A percentile compares a stretch with the other conserved stretches of the same genome.
phyloP scores from a whole-genome alignment of 768 basidiomycete species.

The Serendipita vermifera region DNA sequence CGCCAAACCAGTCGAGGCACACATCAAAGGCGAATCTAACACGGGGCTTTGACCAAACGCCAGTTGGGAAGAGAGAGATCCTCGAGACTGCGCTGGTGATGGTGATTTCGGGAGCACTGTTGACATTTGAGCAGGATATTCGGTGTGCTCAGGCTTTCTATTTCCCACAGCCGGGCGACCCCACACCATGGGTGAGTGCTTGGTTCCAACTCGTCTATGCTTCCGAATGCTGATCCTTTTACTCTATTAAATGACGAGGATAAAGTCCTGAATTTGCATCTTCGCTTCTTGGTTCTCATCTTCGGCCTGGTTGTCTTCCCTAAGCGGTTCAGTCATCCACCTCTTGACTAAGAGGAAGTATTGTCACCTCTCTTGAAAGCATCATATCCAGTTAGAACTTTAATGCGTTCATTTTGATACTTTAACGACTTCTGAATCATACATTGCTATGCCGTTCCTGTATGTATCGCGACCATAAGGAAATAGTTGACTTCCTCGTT shows the following conservation, averaged over 20 bases:
- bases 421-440: too few relatives aligned
- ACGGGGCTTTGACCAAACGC: not conserved
- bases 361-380: too few relatives aligned
- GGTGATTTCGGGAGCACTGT: not conserved
- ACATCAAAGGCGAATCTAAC: not conserved
- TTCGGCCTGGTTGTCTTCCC: not conserved
- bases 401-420: too few relatives aligned
- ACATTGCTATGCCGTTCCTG: too few relatives aligned
- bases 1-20: too few relatives aligned
- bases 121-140: conserved; percentile 2
- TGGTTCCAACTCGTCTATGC: too few relatives aligned
- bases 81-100: conserved; percentile 1
- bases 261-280: not conserved
- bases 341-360: too few relatives aligned
- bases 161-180: not conserved
- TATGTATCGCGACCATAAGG: too few relatives aligned
- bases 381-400: too few relatives aligned
- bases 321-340: not conserved
- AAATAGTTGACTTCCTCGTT: too few relatives aligned
- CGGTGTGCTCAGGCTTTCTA: not conserved
- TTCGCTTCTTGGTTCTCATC: not conserved
- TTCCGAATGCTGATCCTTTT: too few relatives aligned
- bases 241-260: not conserved
- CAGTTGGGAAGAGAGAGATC: not conserved
- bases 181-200: conserved; percentile 2